Percentiles rank a stretch among this genome's conserved stretches.
These are phyloP conservation scores for Noccaea bulbosa DNA, from an alignment of 345 rosid genomes.

Conservation along the genomic window DNA sequence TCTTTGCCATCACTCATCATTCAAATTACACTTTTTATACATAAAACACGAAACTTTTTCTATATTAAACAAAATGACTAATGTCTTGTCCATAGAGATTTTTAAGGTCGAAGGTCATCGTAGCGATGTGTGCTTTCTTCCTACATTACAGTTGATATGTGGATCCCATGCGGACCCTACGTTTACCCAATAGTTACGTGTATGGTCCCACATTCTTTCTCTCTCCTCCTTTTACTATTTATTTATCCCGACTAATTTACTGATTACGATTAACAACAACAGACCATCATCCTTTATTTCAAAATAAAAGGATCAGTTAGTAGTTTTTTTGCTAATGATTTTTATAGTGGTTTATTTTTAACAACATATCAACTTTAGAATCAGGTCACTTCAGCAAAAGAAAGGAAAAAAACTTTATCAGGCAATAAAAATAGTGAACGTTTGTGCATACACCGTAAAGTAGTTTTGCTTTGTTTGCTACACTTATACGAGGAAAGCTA, in stretches of 20 bases:
- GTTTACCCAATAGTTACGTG: constrained; percentile 39
- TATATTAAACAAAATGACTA: background rate
- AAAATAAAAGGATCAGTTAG: no score
- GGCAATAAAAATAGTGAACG: no score
- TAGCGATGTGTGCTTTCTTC: constrained; percentile 63
- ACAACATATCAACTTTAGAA: no score
- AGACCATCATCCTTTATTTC: no score
- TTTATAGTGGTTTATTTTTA: no score
- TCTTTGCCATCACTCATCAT: background rate
- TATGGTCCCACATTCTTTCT: constrained; percentile 20
- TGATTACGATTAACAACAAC: background rate
- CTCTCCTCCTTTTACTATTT: constrained; percentile 11
- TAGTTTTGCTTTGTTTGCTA: no score
- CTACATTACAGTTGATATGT: constrained; percentile 50
- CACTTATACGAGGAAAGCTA: no score
- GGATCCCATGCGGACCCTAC: constrained; percentile 43
- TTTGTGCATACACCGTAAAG: no score
- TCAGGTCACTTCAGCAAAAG: no score
- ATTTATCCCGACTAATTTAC: background rate
- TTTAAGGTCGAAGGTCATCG: constrained; percentile 69
- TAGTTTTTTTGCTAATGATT: no score
- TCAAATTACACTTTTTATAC: background rate
- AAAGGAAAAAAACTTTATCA: no score
- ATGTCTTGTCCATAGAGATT: constrained; percentile 53
- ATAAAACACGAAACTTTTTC: background rate